A percentile compares a stretch with the other conserved stretches of the same genome.
Evolutionary conservation across 805 yeast genomes (phyloP).

Genomic region (Grigorovia jiainica): DNA sequence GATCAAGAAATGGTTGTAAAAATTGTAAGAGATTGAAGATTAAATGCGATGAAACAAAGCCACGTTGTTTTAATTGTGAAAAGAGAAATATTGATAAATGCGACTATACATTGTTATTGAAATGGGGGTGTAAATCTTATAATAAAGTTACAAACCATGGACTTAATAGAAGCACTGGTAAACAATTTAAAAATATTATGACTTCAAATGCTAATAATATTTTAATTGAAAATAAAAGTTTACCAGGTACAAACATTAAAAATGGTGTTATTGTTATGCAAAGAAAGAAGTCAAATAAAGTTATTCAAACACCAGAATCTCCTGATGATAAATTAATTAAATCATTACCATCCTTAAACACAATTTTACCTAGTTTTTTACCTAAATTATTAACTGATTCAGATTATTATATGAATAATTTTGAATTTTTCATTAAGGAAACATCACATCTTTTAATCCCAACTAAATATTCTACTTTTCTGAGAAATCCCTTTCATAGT

Average conservation of each 20-base stretch:
- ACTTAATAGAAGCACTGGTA: constrained; percentile 5
- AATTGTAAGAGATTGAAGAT: constrained; percentile 52
- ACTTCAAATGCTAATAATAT: background rate
- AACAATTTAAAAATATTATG: background rate
- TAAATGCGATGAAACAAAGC: constrained; percentile 64
- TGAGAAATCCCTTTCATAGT: constrained; percentile 55
- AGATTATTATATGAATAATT: constrained; percentile 50
- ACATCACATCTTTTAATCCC: constrained; percentile 59
- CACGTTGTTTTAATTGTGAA: constrained; percentile 48
- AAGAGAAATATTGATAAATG: constrained; percentile 37
- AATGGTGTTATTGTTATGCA: constrained; percentile 2
- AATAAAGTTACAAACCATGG: constrained; percentile 30
- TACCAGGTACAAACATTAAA: background rate
- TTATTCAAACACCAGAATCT: too few species aligned
- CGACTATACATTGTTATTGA: constrained; percentile 53
- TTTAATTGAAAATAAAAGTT: background rate
- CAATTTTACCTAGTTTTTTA: constrained; percentile 30
- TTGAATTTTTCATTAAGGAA: constrained; percentile 52
- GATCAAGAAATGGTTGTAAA: constrained; percentile 53
- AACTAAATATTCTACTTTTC: constrained; percentile 44
- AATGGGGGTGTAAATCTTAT: constrained; percentile 65
- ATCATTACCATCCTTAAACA: background rate
- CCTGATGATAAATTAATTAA: background rate
- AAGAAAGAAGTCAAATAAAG: background rate
- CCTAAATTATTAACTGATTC: constrained; percentile 54